Conservation (phyloP, 129 eudicot species). For the Artemisia tridentata region DNA sequence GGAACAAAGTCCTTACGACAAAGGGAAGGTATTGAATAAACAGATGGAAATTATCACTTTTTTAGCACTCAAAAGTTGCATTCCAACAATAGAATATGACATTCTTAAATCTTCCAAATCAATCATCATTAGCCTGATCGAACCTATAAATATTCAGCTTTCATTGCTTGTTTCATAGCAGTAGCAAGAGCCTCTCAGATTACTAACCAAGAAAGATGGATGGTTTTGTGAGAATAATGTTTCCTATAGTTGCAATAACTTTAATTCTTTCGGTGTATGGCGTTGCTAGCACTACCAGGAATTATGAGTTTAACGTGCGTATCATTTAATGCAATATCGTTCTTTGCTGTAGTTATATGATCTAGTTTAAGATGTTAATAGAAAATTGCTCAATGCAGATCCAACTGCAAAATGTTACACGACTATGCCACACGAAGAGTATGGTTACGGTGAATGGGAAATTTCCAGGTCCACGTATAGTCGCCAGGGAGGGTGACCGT, state of each 20-base stretch:
- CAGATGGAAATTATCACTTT: slow-evolving; percentile 17
- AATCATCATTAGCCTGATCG: too few species aligned
- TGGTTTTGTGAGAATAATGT: background rate
- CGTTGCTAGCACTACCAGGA: background rate
- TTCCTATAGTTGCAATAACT: background rate
- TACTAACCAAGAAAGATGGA: background rate
- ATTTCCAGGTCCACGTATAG: slow-evolving; percentile 1
- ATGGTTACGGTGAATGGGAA: slow-evolving; percentile 8
- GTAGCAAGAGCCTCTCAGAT: background rate
- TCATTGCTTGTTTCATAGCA: background rate
- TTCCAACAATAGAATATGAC: slow-evolving; percentile 20
- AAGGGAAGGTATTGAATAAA: slow-evolving; percentile 11
- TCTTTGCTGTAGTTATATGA: background rate
- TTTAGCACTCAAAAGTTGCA: slow-evolving; percentile 35
- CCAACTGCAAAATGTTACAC: background rate
- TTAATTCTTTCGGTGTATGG: background rate
- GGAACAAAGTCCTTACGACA: slow-evolving; percentile 15
- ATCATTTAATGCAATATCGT: background rate
- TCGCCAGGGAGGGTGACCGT: background rate
- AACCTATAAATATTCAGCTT: slow-evolving; percentile 12
- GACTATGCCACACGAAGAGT: background rate
- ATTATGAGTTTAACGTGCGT: background rate
- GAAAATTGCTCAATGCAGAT: background rate
- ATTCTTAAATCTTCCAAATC: too few species aligned
- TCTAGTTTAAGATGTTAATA: too few species aligned